These are phyloP conservation scores for Hypoxylon crocopeplum DNA, from an alignment of 495 filamentous ascomycete genomes.

Conservation along the genomic window DNA sequence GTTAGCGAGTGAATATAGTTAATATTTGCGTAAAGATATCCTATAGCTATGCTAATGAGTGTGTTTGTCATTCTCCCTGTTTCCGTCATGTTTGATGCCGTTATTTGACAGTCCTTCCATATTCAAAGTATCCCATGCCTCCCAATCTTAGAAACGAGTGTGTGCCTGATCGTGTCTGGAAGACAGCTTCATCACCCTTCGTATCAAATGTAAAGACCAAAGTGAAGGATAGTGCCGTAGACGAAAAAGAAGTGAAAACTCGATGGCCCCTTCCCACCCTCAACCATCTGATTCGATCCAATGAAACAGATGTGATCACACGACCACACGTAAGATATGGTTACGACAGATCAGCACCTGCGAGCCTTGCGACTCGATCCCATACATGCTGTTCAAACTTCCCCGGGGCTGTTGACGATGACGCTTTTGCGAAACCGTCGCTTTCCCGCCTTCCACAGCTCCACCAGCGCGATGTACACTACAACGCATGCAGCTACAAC, in stretches of 20 bases:
- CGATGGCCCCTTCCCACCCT: not conserved
- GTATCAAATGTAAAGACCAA: not conserved
- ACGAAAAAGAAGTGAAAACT: slow-evolving; percentile 1
- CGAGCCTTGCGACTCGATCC: too few relatives aligned
- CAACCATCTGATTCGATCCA: not conserved
- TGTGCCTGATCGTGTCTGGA: too few relatives aligned
- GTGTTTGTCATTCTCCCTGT: not conserved
- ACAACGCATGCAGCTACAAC: slow-evolving; percentile 56
- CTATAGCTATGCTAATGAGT: not conserved
- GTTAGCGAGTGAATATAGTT: slow-evolving; percentile 13
- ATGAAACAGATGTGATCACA: not conserved
- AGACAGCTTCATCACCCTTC: too few relatives aligned
- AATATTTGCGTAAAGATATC: slow-evolving; percentile 6
- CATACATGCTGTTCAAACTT: slow-evolving; percentile 1
- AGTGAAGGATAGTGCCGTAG: not conserved
- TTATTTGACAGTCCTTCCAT: not conserved
- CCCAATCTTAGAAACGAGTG: not conserved
- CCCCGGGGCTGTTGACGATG: not conserved
- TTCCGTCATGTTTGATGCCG: not conserved
- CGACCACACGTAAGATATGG: not conserved
- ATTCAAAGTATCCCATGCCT: not conserved
- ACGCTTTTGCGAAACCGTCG: slow-evolving; percentile 24
- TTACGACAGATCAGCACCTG: too few relatives aligned
- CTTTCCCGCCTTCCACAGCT: slow-evolving; percentile 63
- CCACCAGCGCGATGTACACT: slow-evolving; percentile 56